A percentile compares a stretch with the other conserved stretches of the same genome.
phyloP scores from a whole-genome alignment of 73 alveolate genomes.

The Strombidium stylifer region DNA sequence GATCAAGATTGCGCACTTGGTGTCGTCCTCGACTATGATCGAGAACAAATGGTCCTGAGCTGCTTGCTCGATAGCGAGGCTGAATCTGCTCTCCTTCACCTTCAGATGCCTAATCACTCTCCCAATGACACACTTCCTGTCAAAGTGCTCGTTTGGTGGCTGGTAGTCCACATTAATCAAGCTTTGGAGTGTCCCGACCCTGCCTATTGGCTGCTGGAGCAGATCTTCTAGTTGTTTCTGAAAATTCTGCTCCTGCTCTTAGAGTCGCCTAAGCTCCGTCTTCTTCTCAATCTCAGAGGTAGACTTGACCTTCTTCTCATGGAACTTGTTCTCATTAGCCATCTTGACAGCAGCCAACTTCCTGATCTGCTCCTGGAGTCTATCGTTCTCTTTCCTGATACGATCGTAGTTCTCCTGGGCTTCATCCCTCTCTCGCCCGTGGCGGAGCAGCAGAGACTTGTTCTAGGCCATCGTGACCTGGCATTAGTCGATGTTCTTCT shows the following conservation, averaged over 20 bases:
- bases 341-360: background rate
- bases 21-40: conserved; percentile 85
- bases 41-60: conserved; percentile 86
- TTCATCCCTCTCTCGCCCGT: conserved; percentile 7
- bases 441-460: background rate
- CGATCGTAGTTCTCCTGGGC: background rate
- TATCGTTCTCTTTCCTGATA: background rate
- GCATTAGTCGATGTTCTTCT: conserved; percentile 3
- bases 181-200: background rate
- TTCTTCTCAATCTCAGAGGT: conserved; percentile 1
- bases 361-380: background rate
- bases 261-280: background rate
- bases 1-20: conserved; percentile 68
- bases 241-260: background rate
- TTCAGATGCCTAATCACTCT: conserved; percentile 81
- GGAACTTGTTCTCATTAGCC: background rate
- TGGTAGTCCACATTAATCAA: conserved; percentile 31
- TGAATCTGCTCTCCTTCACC: conserved; percentile 79
- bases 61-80: conserved; percentile 82
- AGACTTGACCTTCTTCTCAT: background rate
- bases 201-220: background rate
- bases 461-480: background rate
- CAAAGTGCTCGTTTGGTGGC: conserved; percentile 81
- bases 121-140: conserved; percentile 81
- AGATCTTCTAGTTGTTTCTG: background rate